Evolutionary conservation across 495 filamentous ascomycete species (phyloP).

Genomic region (Penicillium macrosclerotiorum): DNA sequence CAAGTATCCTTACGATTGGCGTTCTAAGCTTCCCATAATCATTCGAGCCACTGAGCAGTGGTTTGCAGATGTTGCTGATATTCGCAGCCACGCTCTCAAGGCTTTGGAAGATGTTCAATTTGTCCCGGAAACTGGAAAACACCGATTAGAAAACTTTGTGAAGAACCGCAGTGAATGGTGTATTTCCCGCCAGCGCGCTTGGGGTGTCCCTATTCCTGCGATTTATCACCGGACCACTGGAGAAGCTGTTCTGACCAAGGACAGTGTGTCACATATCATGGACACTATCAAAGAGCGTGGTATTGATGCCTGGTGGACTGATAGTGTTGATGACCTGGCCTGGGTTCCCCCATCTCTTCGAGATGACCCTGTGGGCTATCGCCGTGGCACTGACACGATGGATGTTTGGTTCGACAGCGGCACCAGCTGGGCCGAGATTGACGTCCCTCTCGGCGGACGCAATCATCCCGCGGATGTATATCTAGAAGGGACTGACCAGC

Average conservation of each 20-base stretch:
- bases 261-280: slow-evolving; percentile 84
- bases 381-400: slow-evolving; percentile 93
- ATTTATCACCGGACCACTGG: slow-evolving; percentile 68
- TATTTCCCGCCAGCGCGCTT: slow-evolving; percentile 94
- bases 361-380: slow-evolving; percentile 44
- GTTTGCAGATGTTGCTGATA: slow-evolving; percentile 87
- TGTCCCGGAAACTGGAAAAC: slow-evolving; percentile 67
- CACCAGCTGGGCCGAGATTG: slow-evolving; percentile 79
- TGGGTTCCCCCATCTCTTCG: slow-evolving; percentile 67
- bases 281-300: slow-evolving; percentile 71
- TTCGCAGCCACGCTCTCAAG: slow-evolving; percentile 68
- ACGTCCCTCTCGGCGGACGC: slow-evolving; percentile 31
- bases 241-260: slow-evolving; percentile 70
- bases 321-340: slow-evolving; percentile 63
- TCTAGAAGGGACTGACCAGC: slow-evolving; percentile 91
- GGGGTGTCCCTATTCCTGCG: slow-evolving; percentile 94
- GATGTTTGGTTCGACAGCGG: slow-evolving; percentile 99
- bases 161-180: slow-evolving; percentile 93
- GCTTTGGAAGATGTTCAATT: slow-evolving; percentile 73
- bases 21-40: slow-evolving; percentile 88
- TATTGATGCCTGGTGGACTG: slow-evolving; percentile 91
- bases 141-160: slow-evolving; percentile 78
- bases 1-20: slow-evolving; percentile 98
- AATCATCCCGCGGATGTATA: slow-evolving; percentile 76
- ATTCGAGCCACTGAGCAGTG: slow-evolving; percentile 92